A percentile compares a stretch with the other conserved stretches of the same genome.
These are phyloP conservation scores for Cercospora citrullina DNA, from an alignment of 2,329 filamentous ascomycete species.

Conservation along the genomic window DNA sequence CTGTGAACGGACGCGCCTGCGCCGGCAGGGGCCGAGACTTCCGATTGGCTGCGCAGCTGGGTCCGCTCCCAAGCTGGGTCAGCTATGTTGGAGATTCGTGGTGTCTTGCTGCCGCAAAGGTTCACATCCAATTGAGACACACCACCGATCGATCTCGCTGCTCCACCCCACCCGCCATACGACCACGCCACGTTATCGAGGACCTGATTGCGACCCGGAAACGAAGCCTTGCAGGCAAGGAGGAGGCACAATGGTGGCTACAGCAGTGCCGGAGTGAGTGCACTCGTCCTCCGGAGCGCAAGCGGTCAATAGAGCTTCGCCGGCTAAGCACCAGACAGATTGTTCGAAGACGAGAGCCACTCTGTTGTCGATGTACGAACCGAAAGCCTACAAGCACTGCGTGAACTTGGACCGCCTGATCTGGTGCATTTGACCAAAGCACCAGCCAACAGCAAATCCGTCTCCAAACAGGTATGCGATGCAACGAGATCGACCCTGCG, in stretches of 20 bases:
- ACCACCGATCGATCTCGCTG: neutral
- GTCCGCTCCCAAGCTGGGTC: neutral
- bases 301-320: slow-evolving; percentile 13
- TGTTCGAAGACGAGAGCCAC: slow-evolving; percentile 90
- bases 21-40: neutral
- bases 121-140: neutral
- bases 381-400: slow-evolving; percentile 78
- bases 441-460: slow-evolving; percentile 54
- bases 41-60: slow-evolving; percentile 5
- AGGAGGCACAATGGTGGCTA: slow-evolving; percentile 30
- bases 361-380: slow-evolving; percentile 91
- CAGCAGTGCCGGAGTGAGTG: slow-evolving; percentile 38
- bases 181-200: neutral
- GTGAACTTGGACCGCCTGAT: slow-evolving; percentile 93
- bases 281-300: neutral
- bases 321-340: slow-evolving; percentile 55
- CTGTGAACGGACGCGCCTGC: neutral
- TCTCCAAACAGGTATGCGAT: slow-evolving; percentile 54
- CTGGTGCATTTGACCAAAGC: slow-evolving; percentile 91
- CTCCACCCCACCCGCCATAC: neutral
- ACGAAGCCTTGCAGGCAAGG: neutral
- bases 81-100: slow-evolving; percentile 16
- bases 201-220: neutral
- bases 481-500: neutral
- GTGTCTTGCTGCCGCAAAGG: slow-evolving; percentile 8